phyloP scores from a whole-genome alignment of 1,139 yeast species.

The Zygosaccharomyces sapae region DNA sequence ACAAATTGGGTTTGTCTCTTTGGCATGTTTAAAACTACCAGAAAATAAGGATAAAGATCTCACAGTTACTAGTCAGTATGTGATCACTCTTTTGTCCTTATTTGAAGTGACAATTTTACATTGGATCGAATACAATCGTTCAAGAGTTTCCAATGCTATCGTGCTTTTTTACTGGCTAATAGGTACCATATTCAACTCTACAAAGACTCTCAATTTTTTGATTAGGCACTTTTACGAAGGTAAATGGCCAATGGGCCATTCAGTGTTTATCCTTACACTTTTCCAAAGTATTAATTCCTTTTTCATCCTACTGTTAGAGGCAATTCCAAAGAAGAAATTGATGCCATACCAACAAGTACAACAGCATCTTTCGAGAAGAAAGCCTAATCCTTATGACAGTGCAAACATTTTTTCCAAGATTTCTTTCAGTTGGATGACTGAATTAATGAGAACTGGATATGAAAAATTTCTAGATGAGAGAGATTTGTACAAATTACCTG shows the following conservation, averaged over 20 bases:
- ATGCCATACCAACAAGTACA: slow-evolving; percentile 40
- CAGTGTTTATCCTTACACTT: slow-evolving; percentile 44
- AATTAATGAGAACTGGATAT: slow-evolving; percentile 82
- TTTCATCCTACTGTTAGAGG: slow-evolving; percentile 52
- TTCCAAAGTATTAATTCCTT: slow-evolving; percentile 49
- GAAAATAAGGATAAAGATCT: slow-evolving; percentile 23
- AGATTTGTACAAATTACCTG: slow-evolving; percentile 81
- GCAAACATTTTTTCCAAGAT: slow-evolving; percentile 80
- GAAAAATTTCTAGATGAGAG: slow-evolving; percentile 63
- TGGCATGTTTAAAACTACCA: slow-evolving; percentile 22
- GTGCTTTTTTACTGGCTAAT: slow-evolving; percentile 76
- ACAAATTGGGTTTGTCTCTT: slow-evolving; percentile 33
- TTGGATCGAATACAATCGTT: slow-evolving; percentile 66
- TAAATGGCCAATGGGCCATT: slow-evolving; percentile 32
- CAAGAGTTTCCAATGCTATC: slow-evolving; percentile 62
- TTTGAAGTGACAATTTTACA: slow-evolving; percentile 55
- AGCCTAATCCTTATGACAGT: slow-evolving; percentile 62
- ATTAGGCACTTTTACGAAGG: slow-evolving; percentile 44
- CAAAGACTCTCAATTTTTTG: slow-evolving; percentile 46
- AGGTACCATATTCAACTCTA: slow-evolving; percentile 42
- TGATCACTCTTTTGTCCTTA: slow-evolving; percentile 35
- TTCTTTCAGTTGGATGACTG: slow-evolving; percentile 90
- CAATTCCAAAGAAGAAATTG: slow-evolving; percentile 45
- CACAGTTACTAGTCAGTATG: slow-evolving; percentile 29
- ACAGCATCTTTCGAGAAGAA: slow-evolving; percentile 37